A percentile compares a stretch with the other conserved stretches of the same genome.
Conservation (phyloP, 2,329 filamentous ascomycete species). For the Mycosphaerelloides madeirae region DNA sequence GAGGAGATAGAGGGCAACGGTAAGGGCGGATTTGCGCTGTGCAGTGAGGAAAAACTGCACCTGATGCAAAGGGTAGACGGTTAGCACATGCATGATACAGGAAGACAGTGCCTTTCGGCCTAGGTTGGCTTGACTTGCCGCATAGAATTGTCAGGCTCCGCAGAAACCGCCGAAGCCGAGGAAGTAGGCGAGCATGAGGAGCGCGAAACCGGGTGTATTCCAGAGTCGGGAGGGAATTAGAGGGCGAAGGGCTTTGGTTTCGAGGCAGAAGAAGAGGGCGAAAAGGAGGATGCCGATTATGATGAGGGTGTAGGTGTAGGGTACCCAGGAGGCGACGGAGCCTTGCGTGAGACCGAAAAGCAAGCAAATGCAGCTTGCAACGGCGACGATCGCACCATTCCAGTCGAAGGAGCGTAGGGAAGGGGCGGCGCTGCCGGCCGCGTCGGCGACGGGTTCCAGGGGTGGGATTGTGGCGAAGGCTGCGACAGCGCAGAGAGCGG, state of each 20-base stretch:
- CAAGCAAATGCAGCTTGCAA: constrained; percentile 31
- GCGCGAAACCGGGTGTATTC: constrained; percentile 42
- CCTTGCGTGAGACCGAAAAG: constrained; percentile 37
- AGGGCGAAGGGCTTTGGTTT: constrained; percentile 30
- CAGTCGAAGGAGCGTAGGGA: constrained; percentile 29
- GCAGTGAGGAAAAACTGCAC: constrained; percentile 38
- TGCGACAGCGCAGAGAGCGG: constrained; percentile 33
- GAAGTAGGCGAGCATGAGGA: constrained; percentile 42
- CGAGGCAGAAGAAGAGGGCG: constrained; percentile 30
- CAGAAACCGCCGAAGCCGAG: constrained; percentile 36
- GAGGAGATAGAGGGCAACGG: constrained; percentile 42
- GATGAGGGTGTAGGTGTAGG: constrained; percentile 36
- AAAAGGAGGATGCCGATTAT: constrained; percentile 31
- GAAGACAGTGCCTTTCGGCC: no score
- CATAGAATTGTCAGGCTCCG: constrained; percentile 34
- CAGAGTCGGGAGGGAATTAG: constrained; percentile 37
- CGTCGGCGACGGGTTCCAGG: constrained; percentile 31
- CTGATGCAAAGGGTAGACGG: no score
- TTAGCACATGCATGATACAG: no score
- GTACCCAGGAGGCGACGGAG: constrained; percentile 32
- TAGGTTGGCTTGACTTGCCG: no score
- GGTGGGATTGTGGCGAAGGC: constrained; percentile 40
- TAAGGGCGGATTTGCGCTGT: constrained; percentile 39
- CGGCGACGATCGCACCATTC: constrained; percentile 28
- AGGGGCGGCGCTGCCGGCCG: constrained; percentile 18